Evolutionary conservation across 805 yeast genomes (phyloP).

Genomic region (Ogataea degrootiae): DNA sequence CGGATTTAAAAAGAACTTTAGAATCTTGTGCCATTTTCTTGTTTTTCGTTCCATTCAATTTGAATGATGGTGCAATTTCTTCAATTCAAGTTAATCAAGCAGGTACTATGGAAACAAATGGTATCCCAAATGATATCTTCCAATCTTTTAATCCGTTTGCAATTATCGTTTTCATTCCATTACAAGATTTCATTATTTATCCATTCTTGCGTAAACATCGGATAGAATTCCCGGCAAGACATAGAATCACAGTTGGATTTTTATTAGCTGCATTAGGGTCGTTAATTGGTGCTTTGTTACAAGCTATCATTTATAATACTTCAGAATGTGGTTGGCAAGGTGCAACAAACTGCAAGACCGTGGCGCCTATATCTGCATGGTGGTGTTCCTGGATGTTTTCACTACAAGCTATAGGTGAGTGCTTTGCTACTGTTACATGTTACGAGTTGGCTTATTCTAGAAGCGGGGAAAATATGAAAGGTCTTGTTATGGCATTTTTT

Average conservation of each 20-base stretch:
- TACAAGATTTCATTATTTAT: slow-evolving; percentile 41
- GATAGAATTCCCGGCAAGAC: slow-evolving; percentile 38
- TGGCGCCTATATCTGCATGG: slow-evolving; percentile 31
- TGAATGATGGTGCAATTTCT: slow-evolving; percentile 44
- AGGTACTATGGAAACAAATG: slow-evolving; percentile 46
- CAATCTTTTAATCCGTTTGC: slow-evolving; percentile 50
- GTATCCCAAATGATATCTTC: slow-evolving; percentile 52
- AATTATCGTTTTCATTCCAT: slow-evolving; percentile 45
- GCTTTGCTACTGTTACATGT: slow-evolving; percentile 47
- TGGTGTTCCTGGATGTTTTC: slow-evolving; percentile 30
- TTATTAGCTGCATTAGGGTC: slow-evolving; percentile 40
- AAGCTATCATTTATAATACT: slow-evolving; percentile 37
- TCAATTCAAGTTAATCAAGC: slow-evolving; percentile 47
- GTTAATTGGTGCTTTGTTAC: slow-evolving; percentile 44
- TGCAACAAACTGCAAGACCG: slow-evolving; percentile 22
- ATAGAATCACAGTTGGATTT: slow-evolving; percentile 45
- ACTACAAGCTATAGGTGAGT: slow-evolving; percentile 49
- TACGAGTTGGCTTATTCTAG: slow-evolving; percentile 52
- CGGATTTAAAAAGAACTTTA: slow-evolving; percentile 38
- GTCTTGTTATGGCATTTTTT: slow-evolving; percentile 42
- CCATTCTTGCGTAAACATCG: slow-evolving; percentile 38
- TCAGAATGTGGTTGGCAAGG: slow-evolving; percentile 40
- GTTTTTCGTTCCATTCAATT: slow-evolving; percentile 34
- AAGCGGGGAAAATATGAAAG: slow-evolving; percentile 46
- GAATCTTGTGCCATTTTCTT: slow-evolving; percentile 41